phyloP scores from a whole-genome alignment of 306 rosid genomes.

The Ammopiptanthus mongolicus region DNA sequence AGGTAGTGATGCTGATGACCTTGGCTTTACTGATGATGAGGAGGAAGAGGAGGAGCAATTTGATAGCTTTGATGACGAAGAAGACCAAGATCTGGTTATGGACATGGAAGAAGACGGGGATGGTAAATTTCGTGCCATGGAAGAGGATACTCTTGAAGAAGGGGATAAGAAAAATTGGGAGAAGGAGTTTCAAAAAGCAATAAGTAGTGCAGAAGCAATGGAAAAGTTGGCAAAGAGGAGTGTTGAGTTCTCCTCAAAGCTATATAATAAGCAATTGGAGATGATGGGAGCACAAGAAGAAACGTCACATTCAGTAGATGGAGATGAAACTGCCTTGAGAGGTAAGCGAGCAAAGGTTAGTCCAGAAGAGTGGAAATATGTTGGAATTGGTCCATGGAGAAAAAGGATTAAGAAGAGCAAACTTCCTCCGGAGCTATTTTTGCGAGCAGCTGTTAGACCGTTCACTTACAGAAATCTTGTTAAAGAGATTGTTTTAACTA shows the following conservation, averaged over 20 bases:
- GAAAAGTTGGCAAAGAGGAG: slow-evolving; percentile 54
- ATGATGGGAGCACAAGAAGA: slow-evolving; percentile 17
- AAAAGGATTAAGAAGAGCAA: slow-evolving; percentile 66
- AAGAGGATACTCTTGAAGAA: slow-evolving; percentile 24
- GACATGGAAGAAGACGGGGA: slow-evolving; percentile 44
- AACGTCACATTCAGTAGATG: slow-evolving; percentile 27
- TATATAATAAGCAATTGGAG: slow-evolving; percentile 32
- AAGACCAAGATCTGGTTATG: slow-evolving; percentile 31
- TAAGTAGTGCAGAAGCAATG: slow-evolving; percentile 59
- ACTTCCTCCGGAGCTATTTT: slow-evolving; percentile 77
- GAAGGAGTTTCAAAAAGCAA: slow-evolving; percentile 48
- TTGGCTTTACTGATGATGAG: not conserved
- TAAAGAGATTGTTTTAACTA: slow-evolving; percentile 84
- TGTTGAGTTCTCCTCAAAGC: slow-evolving; percentile 18
- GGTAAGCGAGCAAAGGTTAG: slow-evolving; percentile 69
- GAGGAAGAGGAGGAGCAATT: slow-evolving; percentile 20
- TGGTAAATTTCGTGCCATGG: slow-evolving; percentile 22
- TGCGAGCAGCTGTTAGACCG: slow-evolving; percentile 71
- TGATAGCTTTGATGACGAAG: slow-evolving; percentile 20
- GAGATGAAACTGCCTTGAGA: slow-evolving; percentile 65
- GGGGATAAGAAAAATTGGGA: slow-evolving; percentile 49
- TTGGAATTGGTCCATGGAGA: slow-evolving; percentile 78
- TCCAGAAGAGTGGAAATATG: slow-evolving; percentile 75
- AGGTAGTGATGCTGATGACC: slow-evolving; percentile 16
- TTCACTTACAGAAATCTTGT: slow-evolving; percentile 78